Evolutionary conservation across 208 protist species (phyloP).

Genomic region (Acanthamoeba culbertsoni): DNA sequence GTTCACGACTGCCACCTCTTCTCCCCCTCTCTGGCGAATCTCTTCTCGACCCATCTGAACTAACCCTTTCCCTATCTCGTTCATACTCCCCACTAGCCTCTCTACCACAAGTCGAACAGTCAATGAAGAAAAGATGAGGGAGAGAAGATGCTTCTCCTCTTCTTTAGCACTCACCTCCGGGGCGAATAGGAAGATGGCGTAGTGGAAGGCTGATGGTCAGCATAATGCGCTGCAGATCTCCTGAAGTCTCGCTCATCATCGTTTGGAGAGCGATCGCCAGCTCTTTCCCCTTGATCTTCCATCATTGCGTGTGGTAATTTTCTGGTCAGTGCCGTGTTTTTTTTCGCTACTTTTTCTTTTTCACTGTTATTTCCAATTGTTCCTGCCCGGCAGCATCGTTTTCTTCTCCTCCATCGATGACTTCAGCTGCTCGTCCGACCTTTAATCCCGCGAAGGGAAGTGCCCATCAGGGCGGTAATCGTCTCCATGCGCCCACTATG

Average conservation of each 20-base stretch:
- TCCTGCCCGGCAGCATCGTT: not conserved
- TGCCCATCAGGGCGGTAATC: conserved; percentile 70
- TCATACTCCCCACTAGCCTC: conserved; percentile 38
- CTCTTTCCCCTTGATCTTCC: conserved; percentile 28
- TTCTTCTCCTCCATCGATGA: not conserved
- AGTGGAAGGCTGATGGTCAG: not conserved
- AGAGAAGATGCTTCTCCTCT: not conserved
- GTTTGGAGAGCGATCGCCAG: conserved; percentile 6
- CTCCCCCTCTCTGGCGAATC: conserved; percentile 30
- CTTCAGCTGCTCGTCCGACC: conserved; percentile 45
- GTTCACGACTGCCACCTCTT: conserved; percentile 28
- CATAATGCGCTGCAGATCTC: not conserved
- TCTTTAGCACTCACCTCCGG: not conserved
- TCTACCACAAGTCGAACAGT: conserved; percentile 10
- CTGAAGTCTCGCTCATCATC: conserved; percentile 50
- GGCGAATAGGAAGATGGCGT: not conserved
- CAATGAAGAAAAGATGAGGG: not conserved
- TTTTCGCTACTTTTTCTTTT: not conserved
- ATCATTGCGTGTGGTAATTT: not conserved
- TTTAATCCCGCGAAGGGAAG: conserved; percentile 62
- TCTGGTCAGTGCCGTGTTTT: not conserved
- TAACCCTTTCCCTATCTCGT: not conserved
- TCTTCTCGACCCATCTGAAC: not conserved
- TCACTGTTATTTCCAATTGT: not conserved
- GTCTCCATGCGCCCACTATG: conserved; percentile 58